Percentiles rank a stretch among this genome's conserved stretches.
These are phyloP conservation scores for Colletotrichum trifolii DNA, from an alignment of 2,329 filamentous ascomycete genomes.

Conservation along the genomic window DNA sequence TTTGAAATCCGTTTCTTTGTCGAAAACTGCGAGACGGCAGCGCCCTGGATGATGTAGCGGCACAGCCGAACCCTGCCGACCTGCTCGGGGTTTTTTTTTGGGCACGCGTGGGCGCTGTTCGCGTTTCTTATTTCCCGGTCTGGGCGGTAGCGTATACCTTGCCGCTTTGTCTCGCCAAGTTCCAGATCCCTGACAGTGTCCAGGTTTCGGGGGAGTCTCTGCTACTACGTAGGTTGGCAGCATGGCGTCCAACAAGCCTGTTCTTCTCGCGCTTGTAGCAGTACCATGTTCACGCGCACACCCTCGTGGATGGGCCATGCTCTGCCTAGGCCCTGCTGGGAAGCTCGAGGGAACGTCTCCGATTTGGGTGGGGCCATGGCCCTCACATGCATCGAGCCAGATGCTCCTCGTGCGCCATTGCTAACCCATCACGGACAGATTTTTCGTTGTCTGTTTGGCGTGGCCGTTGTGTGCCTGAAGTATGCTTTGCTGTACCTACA, in stretches of 20 bases:
- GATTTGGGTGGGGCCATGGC: conserved; percentile 28
- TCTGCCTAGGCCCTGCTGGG: conserved; percentile 3
- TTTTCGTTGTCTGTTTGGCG: conserved; percentile 1
- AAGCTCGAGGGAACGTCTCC: conserved; percentile 27
- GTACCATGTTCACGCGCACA: conserved; percentile 10
- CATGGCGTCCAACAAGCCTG: conserved; percentile 12
- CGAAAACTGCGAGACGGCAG: background rate
- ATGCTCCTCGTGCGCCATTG: conserved; percentile 26
- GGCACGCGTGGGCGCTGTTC: conserved; percentile 31
- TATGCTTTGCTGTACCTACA: no score
- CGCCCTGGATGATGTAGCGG: conserved; percentile 10
- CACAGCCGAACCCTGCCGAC: conserved; percentile 13
- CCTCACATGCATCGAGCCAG: conserved; percentile 35
- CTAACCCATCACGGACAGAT: background rate
- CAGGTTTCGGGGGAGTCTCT: background rate
- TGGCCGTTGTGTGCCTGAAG: conserved; percentile 3
- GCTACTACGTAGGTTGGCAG: conserved; percentile 1
- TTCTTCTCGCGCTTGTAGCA: conserved; percentile 19
- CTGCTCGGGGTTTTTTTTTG: conserved; percentile 28
- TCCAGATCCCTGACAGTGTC: conserved; percentile 14
- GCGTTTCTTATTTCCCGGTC: conserved; percentile 33
- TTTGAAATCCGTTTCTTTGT: conserved; percentile 12
- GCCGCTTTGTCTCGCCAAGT: conserved; percentile 11
- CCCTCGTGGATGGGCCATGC: conserved; percentile 28
- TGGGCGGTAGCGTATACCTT: conserved; percentile 29